Base-by-base conservation (phyloP, 2,329 filamentous ascomycete genomes). In the Verticillium albo-atrum region DNA sequence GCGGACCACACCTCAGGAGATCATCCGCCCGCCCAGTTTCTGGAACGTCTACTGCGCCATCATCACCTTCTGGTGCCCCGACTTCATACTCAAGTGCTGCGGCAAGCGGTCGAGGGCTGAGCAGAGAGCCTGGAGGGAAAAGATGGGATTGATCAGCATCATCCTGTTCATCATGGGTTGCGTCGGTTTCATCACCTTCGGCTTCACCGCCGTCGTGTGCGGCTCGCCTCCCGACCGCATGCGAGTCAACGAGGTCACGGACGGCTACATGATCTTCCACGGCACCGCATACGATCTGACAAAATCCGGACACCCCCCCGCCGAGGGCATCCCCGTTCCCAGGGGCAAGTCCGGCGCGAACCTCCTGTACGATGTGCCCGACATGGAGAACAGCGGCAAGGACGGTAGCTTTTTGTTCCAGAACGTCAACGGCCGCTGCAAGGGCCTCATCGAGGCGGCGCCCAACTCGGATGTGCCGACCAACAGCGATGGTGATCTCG, bases 361-460 rank as follows among this genome's bases (percentile, higher is more conserved):
- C 68, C 87, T 99, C 26, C 79, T 99, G 15, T 98, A 87, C 69
- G 92, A 97, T 71, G 77, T 96, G n/a, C 83, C 88, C 1, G 84
- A 89, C 66, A 50, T 57, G 27, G 91, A 91, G 70, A 86, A 94
- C 67, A 89, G 88, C 58, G 95, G 93, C n/a, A 84, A 90, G 74
- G 96, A 99, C 71, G 94, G 91, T 60, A 98, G 93, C 70, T 99
- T 99, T 72, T 77, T 99, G 70, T 99, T 99, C 77, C 95, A 99
- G 72, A 96, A 98, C 66, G 95, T 99, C 73, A 99, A 99, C 68
- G 96, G 95, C 54, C 90, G 90, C 63, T 99, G 95, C 83, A 99
- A 98, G 77, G 90, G 84, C 10, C 76, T 98, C 59, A 97, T 99
- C 71, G 96, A 86, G 1, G 75, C 82, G 7, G 85, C 89, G 1